Base-by-base conservation (phyloP, 345 rosid genomes). In the Gossypium herbaceum region DNA sequence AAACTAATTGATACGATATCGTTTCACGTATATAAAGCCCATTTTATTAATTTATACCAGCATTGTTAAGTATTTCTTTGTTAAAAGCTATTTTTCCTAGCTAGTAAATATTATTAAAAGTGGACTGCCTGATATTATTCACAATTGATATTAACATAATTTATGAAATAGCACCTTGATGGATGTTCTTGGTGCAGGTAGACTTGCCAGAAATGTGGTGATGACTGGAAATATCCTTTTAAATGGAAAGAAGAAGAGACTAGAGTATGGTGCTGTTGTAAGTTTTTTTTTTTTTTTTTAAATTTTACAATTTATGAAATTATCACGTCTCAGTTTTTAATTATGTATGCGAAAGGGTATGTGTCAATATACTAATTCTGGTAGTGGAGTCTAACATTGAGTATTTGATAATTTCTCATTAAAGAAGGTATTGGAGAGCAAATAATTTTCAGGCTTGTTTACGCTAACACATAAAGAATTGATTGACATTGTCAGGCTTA, bases 211-310 rank as follows among this genome's bases (percentile, higher is more conserved):
- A 81, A 88, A 88, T 74, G 98, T 90, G 79, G 77, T 93, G 55
- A 95, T 91, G 98, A 91, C 97, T n/a, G 99, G 99, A 71, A 85
- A 81, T 80, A 89, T 95, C 64, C 91, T 91, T 73, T 75, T 93
- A 79, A 93, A 95, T 79, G 99, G 99, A 67, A 90, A 93, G 82
- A 93, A 87, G 85, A 84, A 81, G 81, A 87, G 88, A 73, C 66
- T 75, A 9, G 94, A 87, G 56, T 71, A 80, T 61, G 92, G 94
- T 68, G 85, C 71, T 47, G 83, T 85, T 39, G 98, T 95, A 85
- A 91, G 99, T 89, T 47, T 65, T 48, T 24, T 55, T 0, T 11
- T 17, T 25, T 16, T 57, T 19, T 57, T 44, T 0, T 20, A 0
- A 27, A 27, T 27, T 27, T 34, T 34, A 34, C 6, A 34, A 34